phyloP scores from a whole-genome alignment of 2,329 filamentous ascomycete species.

The Colletotrichum lentis region DNA sequence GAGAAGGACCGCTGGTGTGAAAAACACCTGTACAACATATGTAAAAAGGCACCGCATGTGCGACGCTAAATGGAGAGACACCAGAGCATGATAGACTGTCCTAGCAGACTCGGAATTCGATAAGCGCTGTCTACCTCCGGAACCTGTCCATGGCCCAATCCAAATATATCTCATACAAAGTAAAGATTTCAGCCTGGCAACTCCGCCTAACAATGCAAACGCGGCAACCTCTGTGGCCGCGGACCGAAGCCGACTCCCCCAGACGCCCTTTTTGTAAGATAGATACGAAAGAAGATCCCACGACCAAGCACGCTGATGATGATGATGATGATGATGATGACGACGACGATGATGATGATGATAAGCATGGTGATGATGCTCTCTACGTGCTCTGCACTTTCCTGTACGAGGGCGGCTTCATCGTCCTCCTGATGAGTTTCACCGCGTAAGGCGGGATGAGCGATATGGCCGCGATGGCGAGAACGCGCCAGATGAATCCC shows the following conservation, averaged over 20 bases:
- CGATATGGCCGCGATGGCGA: constrained; percentile 80
- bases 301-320: constrained; percentile 3
- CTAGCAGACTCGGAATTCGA: constrained; percentile 27
- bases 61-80: neutral
- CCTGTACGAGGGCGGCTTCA: constrained; percentile 92
- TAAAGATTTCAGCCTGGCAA: constrained; percentile 14
- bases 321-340: too few species aligned
- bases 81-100: neutral
- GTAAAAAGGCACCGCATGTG: neutral
- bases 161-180: constrained; percentile 34
- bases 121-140: constrained; percentile 39
- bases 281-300: constrained; percentile 19
- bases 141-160: constrained; percentile 6
- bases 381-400: constrained; percentile 80
- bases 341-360: too few species aligned
- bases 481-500: constrained; percentile 88
- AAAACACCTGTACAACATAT: neutral
- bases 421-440: constrained; percentile 83
- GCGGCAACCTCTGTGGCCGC: constrained; percentile 21
- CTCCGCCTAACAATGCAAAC: constrained; percentile 34
- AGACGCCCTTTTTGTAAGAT: constrained; percentile 19
- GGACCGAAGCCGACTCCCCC: constrained; percentile 1
- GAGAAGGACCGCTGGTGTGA: neutral
- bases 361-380: neutral
- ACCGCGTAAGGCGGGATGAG: constrained; percentile 86